These are phyloP conservation scores for Aspergillus eucalypticola DNA, from an alignment of 2,329 filamentous ascomycete species.

Conservation along the genomic window DNA sequence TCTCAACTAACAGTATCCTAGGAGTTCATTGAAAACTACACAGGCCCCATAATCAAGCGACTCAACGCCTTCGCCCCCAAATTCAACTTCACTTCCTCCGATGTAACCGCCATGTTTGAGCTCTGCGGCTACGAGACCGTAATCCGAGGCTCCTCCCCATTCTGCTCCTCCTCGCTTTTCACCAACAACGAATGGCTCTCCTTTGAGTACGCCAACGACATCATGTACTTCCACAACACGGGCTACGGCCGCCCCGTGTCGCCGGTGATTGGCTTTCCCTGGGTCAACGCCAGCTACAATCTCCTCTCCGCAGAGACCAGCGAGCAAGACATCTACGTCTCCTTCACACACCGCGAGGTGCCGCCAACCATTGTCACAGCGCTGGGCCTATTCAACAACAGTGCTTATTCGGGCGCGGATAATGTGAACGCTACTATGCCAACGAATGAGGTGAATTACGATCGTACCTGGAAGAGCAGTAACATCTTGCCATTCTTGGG, in stretches of 20 bases:
- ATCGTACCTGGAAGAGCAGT: slow-evolving; percentile 64
- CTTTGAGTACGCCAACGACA: slow-evolving; percentile 66
- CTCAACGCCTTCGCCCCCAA: slow-evolving; percentile 54
- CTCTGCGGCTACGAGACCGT: slow-evolving; percentile 67
- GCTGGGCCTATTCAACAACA: slow-evolving; percentile 70
- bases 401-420: slow-evolving; percentile 54
- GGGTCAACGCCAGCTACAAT: slow-evolving; percentile 63
- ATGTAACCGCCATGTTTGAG: slow-evolving; percentile 67
- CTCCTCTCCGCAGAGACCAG: slow-evolving; percentile 45
- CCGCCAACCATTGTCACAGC: slow-evolving; percentile 67
- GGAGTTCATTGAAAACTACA: slow-evolving; percentile 47
- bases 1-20: slow-evolving; percentile 1
- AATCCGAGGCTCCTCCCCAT: slow-evolving; percentile 61
- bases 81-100: slow-evolving; percentile 65
- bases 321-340: slow-evolving; percentile 64
- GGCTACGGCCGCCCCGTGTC: slow-evolving; percentile 63
- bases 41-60: slow-evolving; percentile 60
- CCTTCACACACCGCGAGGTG: slow-evolving; percentile 69
- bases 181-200: slow-evolving; percentile 64
- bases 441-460: slow-evolving; percentile 61
- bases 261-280: slow-evolving; percentile 63
- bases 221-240: slow-evolving; percentile 65
- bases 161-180: slow-evolving; percentile 62
- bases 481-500: slow-evolving; percentile 65
- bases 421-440: slow-evolving; percentile 67